Conservation (phyloP, 1,284 basidiomycete genomes). For the Cutaneotrichosporon spelunceum region DNA sequence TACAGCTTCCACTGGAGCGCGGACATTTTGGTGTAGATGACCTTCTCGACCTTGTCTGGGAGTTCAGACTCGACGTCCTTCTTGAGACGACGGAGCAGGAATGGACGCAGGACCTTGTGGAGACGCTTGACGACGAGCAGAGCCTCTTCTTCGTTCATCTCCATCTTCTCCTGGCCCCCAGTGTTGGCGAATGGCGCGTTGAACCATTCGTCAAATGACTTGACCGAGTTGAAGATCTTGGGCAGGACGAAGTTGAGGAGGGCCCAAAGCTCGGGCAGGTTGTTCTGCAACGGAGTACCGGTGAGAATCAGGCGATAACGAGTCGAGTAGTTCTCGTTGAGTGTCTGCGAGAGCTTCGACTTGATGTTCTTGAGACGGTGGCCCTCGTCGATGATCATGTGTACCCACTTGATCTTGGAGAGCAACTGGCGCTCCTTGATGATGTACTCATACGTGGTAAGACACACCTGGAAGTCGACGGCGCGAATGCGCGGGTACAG, state of each 20-base stretch:
- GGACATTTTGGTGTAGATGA: slow-evolving; percentile 98
- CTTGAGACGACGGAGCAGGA: slow-evolving; percentile 93
- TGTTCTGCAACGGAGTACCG: slow-evolving; percentile 97
- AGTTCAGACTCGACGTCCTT: slow-evolving; percentile 98
- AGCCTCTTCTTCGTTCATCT: slow-evolving; percentile 99
- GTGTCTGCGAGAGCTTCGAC: slow-evolving; percentile 86
- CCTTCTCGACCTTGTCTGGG: slow-evolving; percentile 98
- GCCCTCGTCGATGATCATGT: slow-evolving; percentile 99
- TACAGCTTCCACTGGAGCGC: slow-evolving; percentile 91
- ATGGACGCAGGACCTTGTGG: slow-evolving; percentile 97
- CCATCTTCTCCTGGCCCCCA: slow-evolving; percentile 89
- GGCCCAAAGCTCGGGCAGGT: slow-evolving; percentile 96
- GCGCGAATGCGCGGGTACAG: slow-evolving; percentile 45
- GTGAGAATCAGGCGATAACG: slow-evolving; percentile 94
- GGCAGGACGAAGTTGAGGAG: slow-evolving; percentile 97
- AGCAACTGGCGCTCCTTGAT: slow-evolving; percentile 93
- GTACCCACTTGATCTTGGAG: slow-evolving; percentile 92
- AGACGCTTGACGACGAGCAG: slow-evolving; percentile 95
- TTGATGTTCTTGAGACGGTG: slow-evolving; percentile 99
- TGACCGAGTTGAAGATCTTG: slow-evolving; percentile 98
- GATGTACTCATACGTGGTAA: slow-evolving; percentile 99
- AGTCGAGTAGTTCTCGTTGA: slow-evolving; percentile 89
- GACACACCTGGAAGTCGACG: slow-evolving; percentile 84
- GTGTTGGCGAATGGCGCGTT: slow-evolving; percentile 99
- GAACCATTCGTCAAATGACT: slow-evolving; percentile 99